Conservation (phyloP, 2,329 filamentous ascomycete species). For the Calonectria montana region DNA sequence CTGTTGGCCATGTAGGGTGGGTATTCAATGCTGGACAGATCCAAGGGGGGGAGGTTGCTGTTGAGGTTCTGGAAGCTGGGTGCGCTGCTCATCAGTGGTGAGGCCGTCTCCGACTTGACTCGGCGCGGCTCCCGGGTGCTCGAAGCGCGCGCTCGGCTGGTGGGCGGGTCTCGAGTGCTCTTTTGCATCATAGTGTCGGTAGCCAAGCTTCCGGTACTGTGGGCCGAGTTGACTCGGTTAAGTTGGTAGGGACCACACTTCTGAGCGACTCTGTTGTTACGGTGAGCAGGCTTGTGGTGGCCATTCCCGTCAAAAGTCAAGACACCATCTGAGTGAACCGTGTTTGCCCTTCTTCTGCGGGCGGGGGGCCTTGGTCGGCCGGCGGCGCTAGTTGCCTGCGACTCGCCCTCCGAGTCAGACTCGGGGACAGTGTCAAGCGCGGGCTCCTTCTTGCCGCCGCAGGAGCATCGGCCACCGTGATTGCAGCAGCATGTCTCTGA, state of each 20-base stretch:
- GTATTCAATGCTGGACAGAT: slow-evolving; percentile 67
- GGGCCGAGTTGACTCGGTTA: slow-evolving; percentile 67
- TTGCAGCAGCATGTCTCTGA: slow-evolving; percentile 77
- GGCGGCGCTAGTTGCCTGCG: slow-evolving; percentile 39
- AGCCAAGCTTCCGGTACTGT: slow-evolving; percentile 62
- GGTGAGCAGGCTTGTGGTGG: slow-evolving; percentile 71
- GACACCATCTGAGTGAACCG: slow-evolving; percentile 69
- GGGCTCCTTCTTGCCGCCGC: slow-evolving; percentile 71
- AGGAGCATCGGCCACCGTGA: slow-evolving; percentile 75
- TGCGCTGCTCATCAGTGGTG: slow-evolving; percentile 64
- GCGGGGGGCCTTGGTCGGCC: slow-evolving; percentile 55
- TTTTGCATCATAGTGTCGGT: slow-evolving; percentile 55
- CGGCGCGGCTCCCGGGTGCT: slow-evolving; percentile 61
- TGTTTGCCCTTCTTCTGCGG: slow-evolving; percentile 69
- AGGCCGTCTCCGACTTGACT: slow-evolving; percentile 71
- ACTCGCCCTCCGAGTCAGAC: slow-evolving; percentile 67
- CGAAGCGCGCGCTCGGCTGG: slow-evolving; percentile 49
- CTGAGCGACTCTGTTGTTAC: slow-evolving; percentile 70
- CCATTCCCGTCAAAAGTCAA: slow-evolving; percentile 72
- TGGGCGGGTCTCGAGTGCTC: slow-evolving; percentile 49
- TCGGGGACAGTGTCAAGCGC: slow-evolving; percentile 72
- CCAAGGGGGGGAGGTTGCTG: slow-evolving; percentile 65
- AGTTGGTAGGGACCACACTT: slow-evolving; percentile 73
- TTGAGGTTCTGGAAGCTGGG: slow-evolving; percentile 64
- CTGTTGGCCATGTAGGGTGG: slow-evolving; percentile 59